Evolutionary conservation across 2,329 filamentous ascomycete species (phyloP).

Genomic region (Acrocalymma vagum): DNA sequence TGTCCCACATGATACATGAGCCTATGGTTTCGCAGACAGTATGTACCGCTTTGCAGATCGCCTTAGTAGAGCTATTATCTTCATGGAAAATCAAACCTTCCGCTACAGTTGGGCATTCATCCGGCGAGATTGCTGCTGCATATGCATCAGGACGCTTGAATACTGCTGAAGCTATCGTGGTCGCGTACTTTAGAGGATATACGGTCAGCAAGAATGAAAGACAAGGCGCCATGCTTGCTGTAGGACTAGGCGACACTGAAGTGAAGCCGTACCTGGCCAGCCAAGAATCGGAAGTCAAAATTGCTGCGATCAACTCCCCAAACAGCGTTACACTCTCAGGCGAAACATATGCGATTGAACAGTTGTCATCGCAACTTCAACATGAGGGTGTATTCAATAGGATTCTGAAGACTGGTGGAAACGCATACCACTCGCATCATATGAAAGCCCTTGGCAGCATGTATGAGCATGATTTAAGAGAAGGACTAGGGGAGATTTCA

Average conservation of each 20-base stretch:
- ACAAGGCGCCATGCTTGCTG: constrained; percentile 33
- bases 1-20: constrained; percentile 9
- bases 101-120: constrained; percentile 28
- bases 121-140: constrained; percentile 36
- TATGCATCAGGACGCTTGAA: constrained; percentile 26
- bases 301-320: constrained; percentile 33
- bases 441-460: constrained; percentile 24
- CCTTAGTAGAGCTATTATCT: constrained; percentile 23
- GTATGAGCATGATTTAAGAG: constrained; percentile 13
- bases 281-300: constrained; percentile 11
- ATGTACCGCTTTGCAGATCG: constrained; percentile 34
- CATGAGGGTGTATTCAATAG: constrained; percentile 14
- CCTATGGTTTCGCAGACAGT: constrained; percentile 25
- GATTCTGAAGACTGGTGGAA: constrained; percentile 21
- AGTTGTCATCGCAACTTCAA: constrained; percentile 50
- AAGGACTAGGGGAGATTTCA: too few relatives aligned
- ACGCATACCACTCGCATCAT: constrained; percentile 38
- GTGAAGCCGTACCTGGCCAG: constrained; percentile 3
- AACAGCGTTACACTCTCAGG: constrained; percentile 31
- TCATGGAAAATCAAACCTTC: constrained; percentile 17
- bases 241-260: constrained; percentile 16
- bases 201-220: constrained; percentile 8
- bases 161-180: constrained; percentile 22
- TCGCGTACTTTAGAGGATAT: constrained; percentile 28
- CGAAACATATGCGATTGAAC: constrained; percentile 6